Conservation (phyloP, 2,329 filamentous ascomycete genomes). For the Tolypocladium endophyticum region DNA sequence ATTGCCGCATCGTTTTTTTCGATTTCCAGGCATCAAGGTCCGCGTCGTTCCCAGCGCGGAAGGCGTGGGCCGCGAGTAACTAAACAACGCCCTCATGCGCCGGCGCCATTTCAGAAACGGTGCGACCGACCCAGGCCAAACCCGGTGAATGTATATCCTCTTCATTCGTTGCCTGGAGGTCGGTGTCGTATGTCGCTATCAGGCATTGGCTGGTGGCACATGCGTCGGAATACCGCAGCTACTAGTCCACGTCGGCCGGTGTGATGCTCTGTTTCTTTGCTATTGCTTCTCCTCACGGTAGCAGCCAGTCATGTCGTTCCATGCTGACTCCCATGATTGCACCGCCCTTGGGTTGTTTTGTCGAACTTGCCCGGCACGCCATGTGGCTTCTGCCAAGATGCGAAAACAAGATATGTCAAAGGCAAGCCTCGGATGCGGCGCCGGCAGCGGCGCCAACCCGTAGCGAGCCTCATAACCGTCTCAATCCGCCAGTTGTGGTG, state of each 20-base stretch:
- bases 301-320: neutral
- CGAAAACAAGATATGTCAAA: neutral
- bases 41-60: neutral
- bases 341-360: neutral
- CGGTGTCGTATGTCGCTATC: neutral
- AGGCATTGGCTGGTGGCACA: neutral
- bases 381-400: neutral
- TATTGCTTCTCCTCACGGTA: neutral
- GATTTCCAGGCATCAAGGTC: neutral
- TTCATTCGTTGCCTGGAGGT: constrained; percentile 1
- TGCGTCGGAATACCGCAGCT: neutral
- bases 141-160: neutral
- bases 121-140: neutral
- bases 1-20: neutral
- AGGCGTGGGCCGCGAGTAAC: neutral
- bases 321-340: neutral
- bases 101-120: neutral
- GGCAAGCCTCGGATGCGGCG: neutral
- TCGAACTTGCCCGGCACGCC: neutral
- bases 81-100: neutral
- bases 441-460: neutral
- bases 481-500: neutral
- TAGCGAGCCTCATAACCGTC: neutral
- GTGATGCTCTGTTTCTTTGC: neutral
- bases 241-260: neutral